Evolutionary conservation across 2,329 filamentous ascomycete genomes (phyloP), one percentile per base, ranked within the genome.

Genomic region (Fusarium sterilihyphosum): DNA sequence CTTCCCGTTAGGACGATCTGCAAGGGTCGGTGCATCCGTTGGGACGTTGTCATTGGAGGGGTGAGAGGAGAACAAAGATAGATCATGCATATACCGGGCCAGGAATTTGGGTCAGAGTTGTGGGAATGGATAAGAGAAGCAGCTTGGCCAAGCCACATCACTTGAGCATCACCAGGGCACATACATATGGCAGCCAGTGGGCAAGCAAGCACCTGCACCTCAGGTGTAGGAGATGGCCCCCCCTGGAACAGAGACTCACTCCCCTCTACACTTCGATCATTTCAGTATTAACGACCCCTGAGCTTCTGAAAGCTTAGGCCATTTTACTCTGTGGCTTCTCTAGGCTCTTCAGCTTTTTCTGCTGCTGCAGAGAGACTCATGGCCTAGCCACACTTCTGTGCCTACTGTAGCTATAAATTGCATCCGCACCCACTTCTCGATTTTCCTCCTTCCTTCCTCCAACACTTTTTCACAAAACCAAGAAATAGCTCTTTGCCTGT

Each of bases 391-490:
- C 20, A 22, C 17, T 41, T 24, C 47, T 14, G 17, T 70, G 17
- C n/a, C 37, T 61, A 49, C 14, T 20, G 22, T 22, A 9, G 31
- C 17, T 52, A 71, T 66, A 71, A 71, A 70, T 66, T 44, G 14
- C 26, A 37, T 40, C 60, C 20, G 35, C 46, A 66, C 31, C 33
- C 46, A 44, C 31, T 26, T 24, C 33, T 24, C 17, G 38, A 22
- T 31, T 20, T 24, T 26, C 44, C 29, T 54, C 43, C 70, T 53
- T 33, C 31, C 26, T 26, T 54, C 43, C 70, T 53, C 33, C 53
- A 64, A 49, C 65, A 58, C 52, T 57, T 53, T 31, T 47, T 20
- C 31, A 56, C 41, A 29, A 57, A 18, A 56, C 16, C 44, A 7
- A 44, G 38, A 22, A 46, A 29, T 9, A 37, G 9, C 35, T 40